Base-by-base conservation (phyloP, 306 rosid species). In the Quercus agrifolia region DNA sequence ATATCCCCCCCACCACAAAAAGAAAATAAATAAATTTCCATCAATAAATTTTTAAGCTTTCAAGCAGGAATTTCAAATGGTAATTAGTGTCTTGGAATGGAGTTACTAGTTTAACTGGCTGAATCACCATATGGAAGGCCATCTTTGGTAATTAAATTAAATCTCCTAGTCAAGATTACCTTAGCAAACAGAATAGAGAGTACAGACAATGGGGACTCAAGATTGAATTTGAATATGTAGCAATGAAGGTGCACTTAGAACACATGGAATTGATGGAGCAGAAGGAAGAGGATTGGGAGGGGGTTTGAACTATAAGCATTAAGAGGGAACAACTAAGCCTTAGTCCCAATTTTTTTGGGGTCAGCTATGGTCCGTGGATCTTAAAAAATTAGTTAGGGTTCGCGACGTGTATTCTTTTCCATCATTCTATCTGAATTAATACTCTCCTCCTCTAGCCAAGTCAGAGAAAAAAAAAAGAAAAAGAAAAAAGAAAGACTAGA, bases 401-500 rank as follows among this genome's bases (percentile, higher is more conserved):
- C 11, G 3, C 46, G 11, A 7, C 2, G 1, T 7, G 44, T 7
- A 38, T 38, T 38, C 2, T 38, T 38, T 38, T 38, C 10, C 46
- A 38, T 38, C 46, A 7, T 38, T 38, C 46, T 38, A 38, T 38
- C 46, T 38, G 46, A 38, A 38, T 38, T 38, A 7, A 38, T 7
- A 38, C 46, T 38, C 46, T 38, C 11, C 46, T 38, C 46, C 46
- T 38, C 11, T 7, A 38, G 46, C 46, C 46, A 7, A 7, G 11
- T 38, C 20, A 35, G 9, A 69, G 61, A 18, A 52, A 14, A 25
- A 15, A 20, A 2, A 54, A 5, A 54, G 23, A 56, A 38, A 9
- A 28, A 73, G 23, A 21, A 21, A 55, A 58, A 8, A 44, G 25
- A 58, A 78, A 75, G 74, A 78, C 81, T 82, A 83, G 84, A 63